Conservation (phyloP, 768 basidiomycete species). For the Lactifluus piperatus region DNA sequence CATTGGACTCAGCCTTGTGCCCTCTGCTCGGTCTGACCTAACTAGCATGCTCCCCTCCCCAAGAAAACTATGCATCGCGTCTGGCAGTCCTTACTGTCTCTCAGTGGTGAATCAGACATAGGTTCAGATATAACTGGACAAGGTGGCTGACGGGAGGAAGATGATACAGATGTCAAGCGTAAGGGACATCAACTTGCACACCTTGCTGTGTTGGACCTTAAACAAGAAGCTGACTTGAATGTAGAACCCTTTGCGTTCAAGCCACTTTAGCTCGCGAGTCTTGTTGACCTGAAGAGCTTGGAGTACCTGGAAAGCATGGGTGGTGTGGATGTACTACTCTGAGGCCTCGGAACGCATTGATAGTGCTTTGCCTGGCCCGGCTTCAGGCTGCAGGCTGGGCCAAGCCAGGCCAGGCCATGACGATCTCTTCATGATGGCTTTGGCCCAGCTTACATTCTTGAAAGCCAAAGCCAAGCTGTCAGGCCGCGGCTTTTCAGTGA, state of each 20-base stretch:
- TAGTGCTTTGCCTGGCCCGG: no score
- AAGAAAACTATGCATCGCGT: neutral
- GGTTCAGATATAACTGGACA: constrained; percentile 3
- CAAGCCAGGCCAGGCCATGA: no score
- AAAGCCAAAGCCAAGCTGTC: no score
- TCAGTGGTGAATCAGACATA: constrained; percentile 14
- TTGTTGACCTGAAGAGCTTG: constrained; percentile 70
- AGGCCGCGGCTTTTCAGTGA: no score
- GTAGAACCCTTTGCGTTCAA: constrained; percentile 70
- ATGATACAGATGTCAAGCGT: constrained; percentile 10
- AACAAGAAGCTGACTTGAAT: constrained; percentile 42
- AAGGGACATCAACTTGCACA: constrained; percentile 17
- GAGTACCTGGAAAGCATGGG: constrained; percentile 61
- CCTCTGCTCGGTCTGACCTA: constrained; percentile 27
- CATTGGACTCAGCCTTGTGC: constrained; percentile 18
- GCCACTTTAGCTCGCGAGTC: no score
- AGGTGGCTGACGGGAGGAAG: constrained; percentile 22
- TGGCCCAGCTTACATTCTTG: no score
- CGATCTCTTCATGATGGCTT: no score
- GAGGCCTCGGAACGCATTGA: constrained; percentile 65
- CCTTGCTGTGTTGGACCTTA: constrained; percentile 24
- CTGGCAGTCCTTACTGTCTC: constrained; percentile 11
- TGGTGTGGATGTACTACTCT: constrained; percentile 56
- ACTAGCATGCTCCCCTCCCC: constrained; percentile 32
- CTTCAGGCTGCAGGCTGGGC: no score